Base-by-base conservation (phyloP, 1,284 basidiomycete genomes). In the Cryptococcus sp. region DNA sequence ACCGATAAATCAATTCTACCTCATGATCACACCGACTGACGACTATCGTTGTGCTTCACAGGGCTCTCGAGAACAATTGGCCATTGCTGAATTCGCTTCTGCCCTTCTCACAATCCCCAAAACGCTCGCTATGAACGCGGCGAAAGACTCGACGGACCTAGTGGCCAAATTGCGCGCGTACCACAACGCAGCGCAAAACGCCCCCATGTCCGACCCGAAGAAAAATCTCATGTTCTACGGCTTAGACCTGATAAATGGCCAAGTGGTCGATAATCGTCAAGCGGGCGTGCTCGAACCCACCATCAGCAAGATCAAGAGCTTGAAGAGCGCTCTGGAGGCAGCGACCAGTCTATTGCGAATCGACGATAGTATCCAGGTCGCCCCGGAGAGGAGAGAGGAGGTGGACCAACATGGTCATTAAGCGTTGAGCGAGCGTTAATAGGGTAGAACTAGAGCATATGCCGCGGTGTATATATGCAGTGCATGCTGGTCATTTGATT, bases 61-160 rank as follows among this genome's bases (percentile, higher is more conserved):
- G 91, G 95, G 95, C 47, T 98, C 94, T 35, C 85, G 96, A 70
- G 96, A 99, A 81, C 96, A 99, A 79, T 84, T 99, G 48, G 96
- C 96, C 27, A 98, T 99, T 70, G 96, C 95, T 40, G 96, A 99
- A 78, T 99, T 99, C 76, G 95, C 96, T 39, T 84, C 85, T 67
- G 91, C 96, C 4, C 84, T 99, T 53, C 83, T 99, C 43, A 86
- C 94, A 19, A 99, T 99, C 69, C 94, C 95, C 62, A 99, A 99
- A 82, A 93, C 90, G 22, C 87, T 99, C 22, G 90, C 96, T 1
- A 91, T 98, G 62, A 99, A 99, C 76, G 96, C 96, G 38, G 96
- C 94, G 43, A 98, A 99, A 78, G 96, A 99, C 79, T 93, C 93
- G 50, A 99, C 95, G 2, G 93, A 98, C 58, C 86, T 99, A 25